phyloP scores from a whole-genome alignment of 2,329 filamentous ascomycete species.

The Exophiala aquamarina region DNA sequence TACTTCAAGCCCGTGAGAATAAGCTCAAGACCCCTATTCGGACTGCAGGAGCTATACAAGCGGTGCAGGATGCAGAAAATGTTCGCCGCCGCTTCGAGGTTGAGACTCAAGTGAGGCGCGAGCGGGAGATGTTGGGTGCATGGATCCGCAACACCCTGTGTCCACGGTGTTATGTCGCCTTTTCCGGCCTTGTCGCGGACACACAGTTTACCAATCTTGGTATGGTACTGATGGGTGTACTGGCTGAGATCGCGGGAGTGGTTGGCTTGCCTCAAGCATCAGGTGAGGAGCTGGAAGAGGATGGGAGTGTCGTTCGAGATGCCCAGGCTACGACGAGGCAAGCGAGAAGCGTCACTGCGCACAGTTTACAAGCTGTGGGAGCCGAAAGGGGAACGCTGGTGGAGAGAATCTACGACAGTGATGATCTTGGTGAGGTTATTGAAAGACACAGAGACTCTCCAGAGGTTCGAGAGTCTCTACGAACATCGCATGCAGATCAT shows the following conservation, averaged over 20 bases:
- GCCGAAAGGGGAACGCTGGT: constrained; percentile 18
- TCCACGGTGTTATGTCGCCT: constrained; percentile 48
- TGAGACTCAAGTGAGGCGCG: constrained; percentile 34
- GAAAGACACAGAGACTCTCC: constrained; percentile 6
- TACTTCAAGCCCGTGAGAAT: too few species aligned
- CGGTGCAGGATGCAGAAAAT: too few species aligned
- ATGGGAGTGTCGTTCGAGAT: background rate
- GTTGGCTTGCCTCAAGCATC: constrained; percentile 35
- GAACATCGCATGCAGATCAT: background rate
- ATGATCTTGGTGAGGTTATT: constrained; percentile 22
- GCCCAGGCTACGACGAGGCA: constrained; percentile 5
- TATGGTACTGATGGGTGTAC: constrained; percentile 63
- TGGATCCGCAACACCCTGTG: constrained; percentile 46
- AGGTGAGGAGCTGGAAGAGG: constrained; percentile 30
- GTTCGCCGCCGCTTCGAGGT: constrained; percentile 40
- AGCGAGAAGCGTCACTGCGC: constrained; percentile 13
- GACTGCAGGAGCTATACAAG: too few species aligned
- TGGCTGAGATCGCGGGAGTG: constrained; percentile 59
- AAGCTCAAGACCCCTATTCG: too few species aligned
- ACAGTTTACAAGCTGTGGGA: constrained; percentile 4
- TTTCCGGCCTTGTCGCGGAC: constrained; percentile 70
- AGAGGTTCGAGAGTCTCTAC: too few species aligned
- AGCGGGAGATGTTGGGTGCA: constrained; percentile 31
- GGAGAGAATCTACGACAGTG: constrained; percentile 20
- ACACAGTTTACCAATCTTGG: constrained; percentile 72